Base-by-base conservation (phyloP, 768 basidiomycete species). In the Mycena albidolilacea region DNA sequence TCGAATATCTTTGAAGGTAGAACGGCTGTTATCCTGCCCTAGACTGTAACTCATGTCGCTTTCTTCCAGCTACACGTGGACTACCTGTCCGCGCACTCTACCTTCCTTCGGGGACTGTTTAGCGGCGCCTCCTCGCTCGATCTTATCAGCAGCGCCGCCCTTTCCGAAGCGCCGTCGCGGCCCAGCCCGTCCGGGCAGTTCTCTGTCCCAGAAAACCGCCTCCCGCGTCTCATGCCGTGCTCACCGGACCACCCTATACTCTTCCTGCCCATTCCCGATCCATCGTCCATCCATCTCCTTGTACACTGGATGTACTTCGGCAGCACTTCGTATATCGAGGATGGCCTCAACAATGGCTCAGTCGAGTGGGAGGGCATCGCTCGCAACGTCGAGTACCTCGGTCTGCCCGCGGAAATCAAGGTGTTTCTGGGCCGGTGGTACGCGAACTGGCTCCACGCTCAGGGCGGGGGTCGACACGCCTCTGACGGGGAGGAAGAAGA, bases 361-460 rank as follows among this genome's bases (percentile, higher is more conserved):
- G 87, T 95, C 57, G 89, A 90, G 59, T 97, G 95, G 96, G 93
- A 96, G 77, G 95, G 94, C 38, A 85, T 97, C 72, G 94, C 94
- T 21, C 90, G 93, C 71, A 97, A 97, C 80, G 95, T 93, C 79
- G 95, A 97, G 79, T 97, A 95, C 78, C 91, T 97, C 61, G 92
- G 91, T 21, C 87, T 97, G 73, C 86, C 90, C 64, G 83, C 90
- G 19, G 91, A 93, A 55, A 90, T 97, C 81, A 96, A 95, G 80
- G 81, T 91, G 17, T 93, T 93, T 78, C 85, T 96, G 60, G 90
- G 92, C 0, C 86, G 85, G 69, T 97, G 93, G 92, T 95, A 93
- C 81, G 84, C 87, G 65, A 84, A 86, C 37, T 93, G 92, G 92
- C 78, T 90, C 55, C 83, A 88, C 63, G 82, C 86, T 1, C 80